Base-by-base conservation (phyloP, 371 early-diverging fungal genomes). In the Lichtheimia ornata region DNA sequence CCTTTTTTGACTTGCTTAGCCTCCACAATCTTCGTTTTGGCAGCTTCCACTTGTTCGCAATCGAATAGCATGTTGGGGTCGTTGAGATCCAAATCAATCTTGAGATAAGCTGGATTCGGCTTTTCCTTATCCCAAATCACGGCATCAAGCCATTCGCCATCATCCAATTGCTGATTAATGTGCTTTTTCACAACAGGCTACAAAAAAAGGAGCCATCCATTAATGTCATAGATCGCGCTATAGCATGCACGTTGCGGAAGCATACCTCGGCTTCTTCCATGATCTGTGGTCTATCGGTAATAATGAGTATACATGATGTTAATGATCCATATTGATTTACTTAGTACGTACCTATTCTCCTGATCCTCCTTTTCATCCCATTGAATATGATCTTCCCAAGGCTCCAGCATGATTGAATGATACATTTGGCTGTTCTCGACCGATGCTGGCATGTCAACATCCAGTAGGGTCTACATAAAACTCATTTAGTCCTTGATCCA, bases 321-420 rank as follows among this genome's bases (percentile, higher is more conserved):
- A 35, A 28, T 35, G 35, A 9, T 35, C 35, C 1, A 35, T 35
- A 9, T 35, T 11, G 11, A 2, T 22, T 22, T 28, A n/a, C n/a
- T 35, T 9, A 30, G 30, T 30, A 27, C 5, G 3, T 28, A 35
- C 35, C 35, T 35, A 24, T 24, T 56, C 18, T 40, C 63, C 43
- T 49, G 54, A n/a, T 59, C 50, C 14, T 68, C 69, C 15, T 76
- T 81, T 30, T 81, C 86, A 24, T 86, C 87, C 96, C 96, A 96
- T n/a, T 89, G 51, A 54, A 96, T 88, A 12, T 84, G 76, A 28
- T 90, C 86, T 62, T 96, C 94, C 96, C 96, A 96, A 12, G 71
- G 64, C 30, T 91, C 92, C 45, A 92, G 69, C 62, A 88, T 77
- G 17, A 94, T 66, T 0, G 91, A 80, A 55, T 82, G 78, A 63